These are phyloP conservation scores for Saturnispora saitoi DNA, from an alignment of 805 yeast genomes.

Conservation along the genomic window DNA sequence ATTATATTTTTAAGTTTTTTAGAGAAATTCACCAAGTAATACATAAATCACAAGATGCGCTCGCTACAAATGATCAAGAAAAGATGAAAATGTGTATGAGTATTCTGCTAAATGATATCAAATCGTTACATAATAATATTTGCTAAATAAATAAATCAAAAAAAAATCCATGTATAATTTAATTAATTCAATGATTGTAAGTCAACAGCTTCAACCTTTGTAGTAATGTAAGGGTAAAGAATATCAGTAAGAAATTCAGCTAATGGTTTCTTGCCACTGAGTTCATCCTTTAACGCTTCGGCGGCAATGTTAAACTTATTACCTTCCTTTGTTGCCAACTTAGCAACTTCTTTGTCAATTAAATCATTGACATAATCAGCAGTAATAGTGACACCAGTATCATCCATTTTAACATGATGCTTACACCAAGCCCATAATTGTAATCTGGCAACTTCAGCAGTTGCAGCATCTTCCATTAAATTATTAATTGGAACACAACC, in stretches of 20 bases:
- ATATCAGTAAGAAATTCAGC: constrained; percentile 72
- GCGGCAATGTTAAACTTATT: constrained; percentile 66
- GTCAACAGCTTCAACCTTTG: constrained; percentile 31
- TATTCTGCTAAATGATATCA: constrained; percentile 11
- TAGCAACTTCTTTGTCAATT: constrained; percentile 53
- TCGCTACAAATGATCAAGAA: constrained; percentile 7
- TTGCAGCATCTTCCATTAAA: constrained; percentile 86
- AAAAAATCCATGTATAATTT: background rate
- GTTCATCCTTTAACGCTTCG: constrained; percentile 62
- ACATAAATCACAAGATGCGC: constrained; percentile 5
- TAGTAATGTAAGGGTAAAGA: constrained; percentile 64
- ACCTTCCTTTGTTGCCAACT: constrained; percentile 44
- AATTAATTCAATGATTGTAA: constrained; percentile 23
- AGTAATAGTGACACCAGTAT: constrained; percentile 49
- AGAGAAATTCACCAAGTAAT: constrained; percentile 11
- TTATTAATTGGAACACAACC: constrained; percentile 84
- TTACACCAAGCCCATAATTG: constrained; percentile 81
- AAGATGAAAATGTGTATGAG: constrained; percentile 12
- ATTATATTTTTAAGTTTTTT: constrained; percentile 12
- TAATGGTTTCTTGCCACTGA: constrained; percentile 55
- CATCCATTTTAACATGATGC: constrained; percentile 52
- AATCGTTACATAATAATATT: constrained; percentile 5
- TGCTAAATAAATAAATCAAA: constrained; percentile 3
- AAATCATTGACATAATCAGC: constrained; percentile 49
- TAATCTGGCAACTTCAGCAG: constrained; percentile 79